Conservation (phyloP, 441 rosid genomes). For the Erodium moschatum region DNA sequence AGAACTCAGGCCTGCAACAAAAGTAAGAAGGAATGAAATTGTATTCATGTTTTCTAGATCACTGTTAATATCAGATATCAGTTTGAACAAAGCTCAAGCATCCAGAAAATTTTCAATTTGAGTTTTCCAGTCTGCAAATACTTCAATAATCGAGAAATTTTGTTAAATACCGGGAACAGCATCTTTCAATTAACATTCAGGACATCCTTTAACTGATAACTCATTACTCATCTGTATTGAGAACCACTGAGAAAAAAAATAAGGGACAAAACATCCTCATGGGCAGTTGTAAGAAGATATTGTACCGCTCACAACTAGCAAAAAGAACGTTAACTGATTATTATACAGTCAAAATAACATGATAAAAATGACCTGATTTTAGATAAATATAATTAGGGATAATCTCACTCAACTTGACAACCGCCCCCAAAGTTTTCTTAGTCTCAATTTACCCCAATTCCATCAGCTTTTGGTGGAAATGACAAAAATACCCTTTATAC, state of each 20-base stretch:
- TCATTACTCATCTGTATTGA: background rate
- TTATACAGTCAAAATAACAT: background rate
- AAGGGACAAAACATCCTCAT: too few species aligned
- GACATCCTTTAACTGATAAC: background rate
- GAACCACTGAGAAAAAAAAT: too few species aligned
- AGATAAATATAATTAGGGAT: background rate
- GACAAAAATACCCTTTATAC: too few species aligned
- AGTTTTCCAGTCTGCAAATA: background rate
- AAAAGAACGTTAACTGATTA: background rate
- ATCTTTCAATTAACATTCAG: background rate
- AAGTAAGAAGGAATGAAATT: background rate
- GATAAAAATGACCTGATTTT: background rate
- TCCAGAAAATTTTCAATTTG: background rate
- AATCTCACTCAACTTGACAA: too few species aligned
- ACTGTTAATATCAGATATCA: background rate
- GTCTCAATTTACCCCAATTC: too few species aligned
- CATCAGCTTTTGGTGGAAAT: too few species aligned
- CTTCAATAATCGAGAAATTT: background rate
- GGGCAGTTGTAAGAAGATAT: too few species aligned
- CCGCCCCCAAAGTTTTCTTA: too few species aligned
- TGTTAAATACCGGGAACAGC: background rate
- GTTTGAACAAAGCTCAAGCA: background rate
- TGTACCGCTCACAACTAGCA: too few species aligned
- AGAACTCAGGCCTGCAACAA: conserved; percentile 68
- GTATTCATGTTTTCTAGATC: background rate